Evolutionary conservation across 805 yeast species (phyloP), one percentile per base, ranked within the genome.

Genomic region (Pichia pseudocactophila): DNA sequence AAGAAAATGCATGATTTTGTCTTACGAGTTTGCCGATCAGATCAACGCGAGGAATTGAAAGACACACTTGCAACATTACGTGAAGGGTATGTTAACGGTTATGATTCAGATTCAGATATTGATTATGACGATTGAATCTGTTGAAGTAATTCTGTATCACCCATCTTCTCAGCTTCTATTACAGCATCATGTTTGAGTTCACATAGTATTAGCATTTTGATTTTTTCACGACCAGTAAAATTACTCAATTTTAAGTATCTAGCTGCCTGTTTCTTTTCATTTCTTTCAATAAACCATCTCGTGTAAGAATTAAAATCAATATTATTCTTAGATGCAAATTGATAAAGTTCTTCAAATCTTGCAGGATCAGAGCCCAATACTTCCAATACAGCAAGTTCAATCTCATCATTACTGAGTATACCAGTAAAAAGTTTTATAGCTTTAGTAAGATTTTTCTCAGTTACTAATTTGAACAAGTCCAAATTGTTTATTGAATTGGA

Each of bases 41-140:
- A 76, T 46, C 82, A 76, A 30, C 62, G 76, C 45, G 76, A 71
- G 34, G 80, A 75, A 34, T 52, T 76, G 39, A 64, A 71, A 11
- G 79, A 45, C n/a, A 31, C 19, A 11, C 30, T 48, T 13, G 48
- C 40, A 9, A 39, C 30, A 5, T 40, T 45, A 13, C 33, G 36
- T 3, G 49, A 48, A 32, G 32, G 35, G 13, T 48, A 48, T 30
- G 39, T 36, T 6, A 41, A 27, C 34, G 49, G 51, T 7, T 41
- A 30, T 35, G 51, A 46, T 20, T 18, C 37, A 18, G 40, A 41
- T 44, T 43, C 40, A n/a, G 48, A 43, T 9, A 45, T 41, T 1
- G 41, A 37, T 4, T 41, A 46, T 18, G 35, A 40, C 19, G 36
- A 38, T 15, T 25, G 9, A 28, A 32, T 33, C 13, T 22, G 30